Conservation (phyloP, 1,284 basidiomycete species). For the Microstroma glucosiphilum region DNA sequence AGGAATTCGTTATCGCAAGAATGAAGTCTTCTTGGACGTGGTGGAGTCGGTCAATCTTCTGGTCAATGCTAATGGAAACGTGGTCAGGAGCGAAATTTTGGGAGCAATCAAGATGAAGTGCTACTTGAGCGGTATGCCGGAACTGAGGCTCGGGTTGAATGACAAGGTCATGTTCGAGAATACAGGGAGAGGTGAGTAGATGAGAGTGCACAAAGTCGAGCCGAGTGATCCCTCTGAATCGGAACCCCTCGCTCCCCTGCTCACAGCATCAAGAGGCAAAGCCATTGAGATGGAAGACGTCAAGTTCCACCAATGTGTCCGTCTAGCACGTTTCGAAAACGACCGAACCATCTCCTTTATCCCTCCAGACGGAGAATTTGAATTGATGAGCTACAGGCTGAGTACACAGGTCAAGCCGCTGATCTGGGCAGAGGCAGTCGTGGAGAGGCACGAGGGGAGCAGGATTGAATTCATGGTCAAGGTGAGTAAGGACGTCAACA, state of each 20-base stretch:
- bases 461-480: slow-evolving; percentile 98
- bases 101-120: slow-evolving; percentile 99
- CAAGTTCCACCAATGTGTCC: slow-evolving; percentile 99
- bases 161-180: slow-evolving; percentile 99
- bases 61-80: slow-evolving; percentile 93
- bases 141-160: slow-evolving; percentile 87
- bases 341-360: slow-evolving; percentile 99
- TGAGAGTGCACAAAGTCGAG: background rate
- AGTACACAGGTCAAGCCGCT: slow-evolving; percentile 95
- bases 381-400: slow-evolving; percentile 93
- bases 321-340: slow-evolving; percentile 97
- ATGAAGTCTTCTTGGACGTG: slow-evolving; percentile 98
- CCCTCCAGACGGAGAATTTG: slow-evolving; percentile 97
- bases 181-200: slow-evolving; percentile 76
- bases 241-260: background rate
- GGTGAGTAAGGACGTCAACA: slow-evolving; percentile 25
- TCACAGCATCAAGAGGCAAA: slow-evolving; percentile 81
- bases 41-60: slow-evolving; percentile 95
- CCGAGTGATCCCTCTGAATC: background rate
- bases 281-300: slow-evolving; percentile 99
- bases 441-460: slow-evolving; percentile 87
- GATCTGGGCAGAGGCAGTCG: slow-evolving; percentile 94
- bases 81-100: slow-evolving; percentile 92
- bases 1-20: slow-evolving; percentile 95
- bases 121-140: slow-evolving; percentile 97